Percentiles rank a stretch among this genome's conserved stretches.
Conservation (phyloP, 495 filamentous ascomycete genomes). For the Parathielavia appendiculata region DNA sequence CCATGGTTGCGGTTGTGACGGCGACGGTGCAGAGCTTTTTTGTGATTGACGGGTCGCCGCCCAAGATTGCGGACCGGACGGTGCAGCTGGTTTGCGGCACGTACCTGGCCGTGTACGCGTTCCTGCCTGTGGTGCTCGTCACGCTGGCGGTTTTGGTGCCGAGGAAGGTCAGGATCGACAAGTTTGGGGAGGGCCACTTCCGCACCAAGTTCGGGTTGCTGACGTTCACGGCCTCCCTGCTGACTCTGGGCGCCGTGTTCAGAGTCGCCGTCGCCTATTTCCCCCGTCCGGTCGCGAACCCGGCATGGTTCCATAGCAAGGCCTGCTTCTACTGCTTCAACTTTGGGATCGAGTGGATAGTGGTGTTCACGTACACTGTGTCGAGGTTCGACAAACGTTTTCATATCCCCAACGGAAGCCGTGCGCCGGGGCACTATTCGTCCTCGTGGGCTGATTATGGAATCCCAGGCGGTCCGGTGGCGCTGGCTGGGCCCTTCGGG, state of each 20-base stretch:
- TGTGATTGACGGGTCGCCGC: constrained; percentile 50
- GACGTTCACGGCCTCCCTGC: constrained; percentile 45
- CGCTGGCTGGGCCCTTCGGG: not conserved
- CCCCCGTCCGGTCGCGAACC: constrained; percentile 48
- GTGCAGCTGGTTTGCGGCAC: constrained; percentile 63
- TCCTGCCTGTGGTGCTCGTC: constrained; percentile 67
- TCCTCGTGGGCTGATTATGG: constrained; percentile 13
- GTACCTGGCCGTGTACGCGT: constrained; percentile 65
- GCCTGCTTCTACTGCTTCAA: constrained; percentile 75
- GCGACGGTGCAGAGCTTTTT: constrained; percentile 60
- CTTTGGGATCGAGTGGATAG: constrained; percentile 63
- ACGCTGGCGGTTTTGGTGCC: constrained; percentile 42
- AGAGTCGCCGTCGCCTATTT: constrained; percentile 55
- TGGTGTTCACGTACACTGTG: constrained; percentile 59
- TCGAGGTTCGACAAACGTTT: constrained; percentile 68
- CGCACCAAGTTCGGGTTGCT: constrained; percentile 59
- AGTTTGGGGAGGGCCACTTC: constrained; percentile 66
- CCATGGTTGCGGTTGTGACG: constrained; percentile 65
- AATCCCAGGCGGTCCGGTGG: not conserved
- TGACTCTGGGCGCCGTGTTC: constrained; percentile 66
- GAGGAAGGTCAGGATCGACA: constrained; percentile 51
- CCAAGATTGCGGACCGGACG: constrained; percentile 47
- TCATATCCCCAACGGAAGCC: constrained; percentile 52
- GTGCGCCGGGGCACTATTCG: constrained; percentile 35
- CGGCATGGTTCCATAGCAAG: constrained; percentile 64